phyloP scores from a whole-genome alignment of 2,329 filamentous ascomycete species.

The Pseudogymnoascus sp. region DNA sequence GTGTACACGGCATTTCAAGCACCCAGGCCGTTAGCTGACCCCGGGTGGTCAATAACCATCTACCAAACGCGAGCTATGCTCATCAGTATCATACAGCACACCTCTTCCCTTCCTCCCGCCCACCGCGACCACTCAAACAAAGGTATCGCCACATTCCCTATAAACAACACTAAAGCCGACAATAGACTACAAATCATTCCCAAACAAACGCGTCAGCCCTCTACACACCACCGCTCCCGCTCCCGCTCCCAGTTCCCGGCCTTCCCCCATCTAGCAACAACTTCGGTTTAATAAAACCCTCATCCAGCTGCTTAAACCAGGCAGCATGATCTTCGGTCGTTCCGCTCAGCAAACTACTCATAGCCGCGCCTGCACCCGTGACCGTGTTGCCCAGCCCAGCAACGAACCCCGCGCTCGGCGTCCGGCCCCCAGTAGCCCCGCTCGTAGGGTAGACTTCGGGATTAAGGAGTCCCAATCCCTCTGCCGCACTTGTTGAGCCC shows the following conservation, averaged over 20 bases:
- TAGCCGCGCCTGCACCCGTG: conserved; percentile 61
- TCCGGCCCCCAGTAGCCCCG: conserved; percentile 32
- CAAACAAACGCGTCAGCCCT: neutral
- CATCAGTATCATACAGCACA: conserved; percentile 7
- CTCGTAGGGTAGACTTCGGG: neutral
- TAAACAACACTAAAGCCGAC: neutral
- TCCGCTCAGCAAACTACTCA: conserved; percentile 69
- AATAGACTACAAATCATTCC: neutral
- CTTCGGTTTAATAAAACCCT: conserved; percentile 91
- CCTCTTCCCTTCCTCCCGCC: neutral
- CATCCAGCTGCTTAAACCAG: conserved; percentile 85
- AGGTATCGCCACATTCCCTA: neutral
- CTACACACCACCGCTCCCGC: neutral
- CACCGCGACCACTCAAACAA: neutral
- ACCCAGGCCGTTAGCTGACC: neutral
- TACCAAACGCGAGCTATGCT: conserved; percentile 7
- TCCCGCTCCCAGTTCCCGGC: neutral
- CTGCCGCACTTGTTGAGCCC: conserved; percentile 32
- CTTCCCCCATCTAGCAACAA: conserved; percentile 65
- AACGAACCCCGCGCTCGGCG: conserved; percentile 21
- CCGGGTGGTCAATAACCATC: neutral
- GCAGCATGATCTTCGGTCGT: conserved; percentile 79
- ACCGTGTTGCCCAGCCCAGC: conserved; percentile 27
- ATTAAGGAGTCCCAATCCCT: conserved; percentile 15
- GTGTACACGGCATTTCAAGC: neutral